Conservation (phyloP, 306 rosid species). For the Cucurbita pepo region DNA sequence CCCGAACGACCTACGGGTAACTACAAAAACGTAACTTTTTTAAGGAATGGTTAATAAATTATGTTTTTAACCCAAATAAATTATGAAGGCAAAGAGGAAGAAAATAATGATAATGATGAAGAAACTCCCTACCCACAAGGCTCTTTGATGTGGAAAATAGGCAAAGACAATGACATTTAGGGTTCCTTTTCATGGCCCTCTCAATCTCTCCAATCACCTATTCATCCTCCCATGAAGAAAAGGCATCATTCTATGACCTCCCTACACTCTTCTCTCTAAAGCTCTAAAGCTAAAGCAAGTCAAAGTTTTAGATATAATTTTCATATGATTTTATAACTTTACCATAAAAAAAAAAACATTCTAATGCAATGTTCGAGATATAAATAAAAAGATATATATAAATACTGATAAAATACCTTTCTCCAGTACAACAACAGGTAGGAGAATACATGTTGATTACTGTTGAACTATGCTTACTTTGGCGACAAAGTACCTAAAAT, state of each 20-base stretch:
- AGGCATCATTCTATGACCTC: not conserved
- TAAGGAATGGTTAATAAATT: not conserved
- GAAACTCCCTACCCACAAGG: not conserved
- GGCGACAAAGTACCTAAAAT: not conserved
- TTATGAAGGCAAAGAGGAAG: not conserved
- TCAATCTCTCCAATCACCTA: not conserved
- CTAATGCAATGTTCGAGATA: too few species aligned
- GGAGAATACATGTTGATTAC: too few species aligned
- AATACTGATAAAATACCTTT: too few species aligned
- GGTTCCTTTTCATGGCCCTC: constrained; percentile 1
- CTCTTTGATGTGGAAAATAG: not conserved
- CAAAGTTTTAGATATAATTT: not conserved
- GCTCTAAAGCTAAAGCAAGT: not conserved
- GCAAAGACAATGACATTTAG: not conserved
- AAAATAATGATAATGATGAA: not conserved
- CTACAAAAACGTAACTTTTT: not conserved
- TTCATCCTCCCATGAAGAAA: not conserved
- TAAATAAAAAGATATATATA: too few species aligned
- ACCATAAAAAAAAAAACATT: too few species aligned
- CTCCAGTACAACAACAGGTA: too few species aligned
- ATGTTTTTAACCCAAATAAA: not conserved
- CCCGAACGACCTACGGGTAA: not conserved
- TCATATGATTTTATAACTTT: not conserved
- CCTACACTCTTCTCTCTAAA: not conserved
- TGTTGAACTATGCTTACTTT: too few species aligned